A percentile compares a stretch with the other conserved stretches of the same genome.
phyloP scores from a whole-genome alignment of 139 green algal species.

The Parachlorella kessleri region DNA sequence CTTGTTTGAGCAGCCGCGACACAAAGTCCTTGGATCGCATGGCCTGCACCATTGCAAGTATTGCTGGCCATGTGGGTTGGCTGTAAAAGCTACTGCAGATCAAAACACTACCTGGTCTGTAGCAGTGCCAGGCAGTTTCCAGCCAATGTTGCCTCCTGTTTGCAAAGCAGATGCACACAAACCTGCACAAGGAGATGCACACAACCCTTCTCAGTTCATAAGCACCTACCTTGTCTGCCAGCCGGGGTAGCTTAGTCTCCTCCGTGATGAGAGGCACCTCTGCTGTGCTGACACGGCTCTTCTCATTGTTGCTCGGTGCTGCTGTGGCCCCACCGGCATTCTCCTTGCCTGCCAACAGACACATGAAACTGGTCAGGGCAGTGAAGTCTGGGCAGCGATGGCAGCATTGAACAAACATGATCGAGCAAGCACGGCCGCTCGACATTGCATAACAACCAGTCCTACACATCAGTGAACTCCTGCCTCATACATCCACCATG shows the following conservation, averaged over 20 bases:
- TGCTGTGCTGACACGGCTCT: background rate
- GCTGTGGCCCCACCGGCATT: background rate
- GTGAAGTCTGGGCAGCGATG: background rate
- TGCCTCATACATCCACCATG: background rate
- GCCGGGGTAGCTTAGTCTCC: background rate
- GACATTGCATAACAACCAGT: background rate
- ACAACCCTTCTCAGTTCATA: background rate
- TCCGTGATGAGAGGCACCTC: background rate
- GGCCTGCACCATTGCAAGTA: constrained; percentile 5
- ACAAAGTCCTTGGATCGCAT: constrained; percentile 11
- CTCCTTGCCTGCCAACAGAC: background rate
- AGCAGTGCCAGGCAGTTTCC: background rate
- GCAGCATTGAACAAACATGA: background rate
- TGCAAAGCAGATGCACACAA: background rate
- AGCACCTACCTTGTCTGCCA: background rate
- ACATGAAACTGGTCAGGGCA: background rate
- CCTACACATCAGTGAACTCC: background rate
- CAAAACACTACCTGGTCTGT: background rate
- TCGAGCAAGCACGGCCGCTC: background rate
- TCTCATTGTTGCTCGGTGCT: background rate
- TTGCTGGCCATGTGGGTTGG: no score
- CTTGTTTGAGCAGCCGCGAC: background rate
- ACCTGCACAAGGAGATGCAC: no score
- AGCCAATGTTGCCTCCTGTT: background rate
- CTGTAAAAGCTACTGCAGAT: background rate